Conservation (phyloP, 257 asterid genomes). For the Gentiana macrophylla region DNA sequence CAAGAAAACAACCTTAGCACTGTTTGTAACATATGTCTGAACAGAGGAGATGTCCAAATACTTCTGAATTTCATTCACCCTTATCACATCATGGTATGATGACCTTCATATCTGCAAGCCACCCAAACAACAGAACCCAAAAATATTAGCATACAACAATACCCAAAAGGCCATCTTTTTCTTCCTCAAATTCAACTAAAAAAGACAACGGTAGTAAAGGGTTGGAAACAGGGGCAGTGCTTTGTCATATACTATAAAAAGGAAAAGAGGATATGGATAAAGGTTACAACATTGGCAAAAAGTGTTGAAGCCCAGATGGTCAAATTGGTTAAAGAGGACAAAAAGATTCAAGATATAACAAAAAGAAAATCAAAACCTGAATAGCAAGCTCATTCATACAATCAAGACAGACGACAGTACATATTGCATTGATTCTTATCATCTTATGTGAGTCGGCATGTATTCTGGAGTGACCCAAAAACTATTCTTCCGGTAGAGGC, state of each 20-base stretch:
- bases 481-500: constrained; percentile 51
- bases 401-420: constrained; percentile 56
- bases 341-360: neutral
- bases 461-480: constrained; percentile 65
- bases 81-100: constrained; percentile 79
- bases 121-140: neutral
- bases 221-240: neutral
- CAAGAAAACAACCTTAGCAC: constrained; percentile 76
- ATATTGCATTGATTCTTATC: constrained; percentile 68
- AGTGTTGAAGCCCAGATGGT: constrained; percentile 18
- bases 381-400: constrained; percentile 54
- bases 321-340: neutral
- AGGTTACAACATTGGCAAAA: neutral
- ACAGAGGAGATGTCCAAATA: constrained; percentile 57
- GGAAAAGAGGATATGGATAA: neutral
- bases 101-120: constrained; percentile 66
- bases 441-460: constrained; percentile 77
- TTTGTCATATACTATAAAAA: neutral
- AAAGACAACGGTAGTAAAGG: constrained; percentile 21
- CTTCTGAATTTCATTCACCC: constrained; percentile 75
- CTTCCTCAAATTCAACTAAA: too few species aligned
- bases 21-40: constrained; percentile 74
- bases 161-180: too few species aligned
- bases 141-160: too few species aligned
- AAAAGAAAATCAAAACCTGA: constrained; percentile 36